Evolutionary conservation across 345 rosid species (phyloP).

Genomic region (Toxicodendron radicans): DNA sequence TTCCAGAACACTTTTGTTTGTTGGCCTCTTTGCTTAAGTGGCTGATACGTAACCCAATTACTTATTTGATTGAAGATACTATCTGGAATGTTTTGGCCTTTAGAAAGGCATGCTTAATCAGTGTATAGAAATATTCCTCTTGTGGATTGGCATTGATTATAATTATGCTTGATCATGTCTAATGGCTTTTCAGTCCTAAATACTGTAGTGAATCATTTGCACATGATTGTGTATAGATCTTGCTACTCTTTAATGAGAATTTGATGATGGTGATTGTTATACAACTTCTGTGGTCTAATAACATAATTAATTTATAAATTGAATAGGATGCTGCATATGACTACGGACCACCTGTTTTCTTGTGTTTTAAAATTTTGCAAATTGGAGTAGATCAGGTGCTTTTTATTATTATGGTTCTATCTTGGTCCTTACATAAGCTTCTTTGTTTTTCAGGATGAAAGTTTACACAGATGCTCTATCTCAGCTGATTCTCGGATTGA

Average conservation of each 20-base stretch:
- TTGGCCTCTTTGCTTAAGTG: background rate
- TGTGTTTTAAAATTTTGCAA: constrained; percentile 9
- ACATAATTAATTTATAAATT: constrained; percentile 1
- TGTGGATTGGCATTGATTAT: background rate
- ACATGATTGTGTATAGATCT: background rate
- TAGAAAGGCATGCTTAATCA: background rate
- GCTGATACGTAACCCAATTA: background rate
- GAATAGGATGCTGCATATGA: background rate
- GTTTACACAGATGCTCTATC: constrained; percentile 87
- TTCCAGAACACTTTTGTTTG: background rate
- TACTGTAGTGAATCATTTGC: background rate
- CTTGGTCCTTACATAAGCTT: constrained; percentile 3
- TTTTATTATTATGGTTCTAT: background rate
- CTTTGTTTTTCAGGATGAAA: constrained; percentile 75
- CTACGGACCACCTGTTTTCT: background rate
- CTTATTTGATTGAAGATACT: background rate
- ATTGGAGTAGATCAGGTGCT: background rate
- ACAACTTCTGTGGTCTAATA: background rate
- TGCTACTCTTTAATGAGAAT: background rate
- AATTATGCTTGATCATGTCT: background rate
- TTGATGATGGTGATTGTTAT: background rate
- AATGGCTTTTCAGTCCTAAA: background rate
- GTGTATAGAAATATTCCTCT: background rate
- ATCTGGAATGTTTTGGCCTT: background rate
- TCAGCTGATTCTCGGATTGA: constrained; percentile 89